Evolutionary conservation across 1,284 basidiomycete species (phyloP).

Genomic region (Rhodotorula sp.): DNA sequence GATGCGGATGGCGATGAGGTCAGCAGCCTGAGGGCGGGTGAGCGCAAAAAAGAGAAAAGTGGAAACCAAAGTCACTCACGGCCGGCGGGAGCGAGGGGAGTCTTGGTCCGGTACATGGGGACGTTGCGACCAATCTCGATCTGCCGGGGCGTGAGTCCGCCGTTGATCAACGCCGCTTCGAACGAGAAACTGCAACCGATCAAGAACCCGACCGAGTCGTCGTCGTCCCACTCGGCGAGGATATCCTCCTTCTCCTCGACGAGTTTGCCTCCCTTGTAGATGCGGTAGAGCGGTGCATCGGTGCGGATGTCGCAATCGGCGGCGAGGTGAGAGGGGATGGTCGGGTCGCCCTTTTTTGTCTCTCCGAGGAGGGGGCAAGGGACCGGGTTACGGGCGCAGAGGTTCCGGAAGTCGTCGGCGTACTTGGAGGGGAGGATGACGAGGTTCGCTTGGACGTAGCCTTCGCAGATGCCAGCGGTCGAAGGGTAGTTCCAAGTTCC

Average conservation of each 20-base stretch:
- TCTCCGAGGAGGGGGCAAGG: conserved; percentile 46
- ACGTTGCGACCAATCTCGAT: conserved; percentile 43
- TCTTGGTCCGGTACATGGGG: conserved; percentile 45
- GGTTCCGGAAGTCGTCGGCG: conserved; percentile 46
- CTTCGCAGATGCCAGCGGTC: conserved; percentile 18
- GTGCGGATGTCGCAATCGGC: conserved; percentile 45
- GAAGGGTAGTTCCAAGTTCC: conserved; percentile 10
- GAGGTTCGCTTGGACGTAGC: conserved; percentile 48
- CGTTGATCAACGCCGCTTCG: conserved; percentile 42
- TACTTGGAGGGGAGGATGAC: conserved; percentile 44
- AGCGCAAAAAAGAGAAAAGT: neutral
- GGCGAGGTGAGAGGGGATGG: conserved; percentile 40
- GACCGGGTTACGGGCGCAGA: conserved; percentile 48
- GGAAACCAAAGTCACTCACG: neutral
- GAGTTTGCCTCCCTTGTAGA: conserved; percentile 33
- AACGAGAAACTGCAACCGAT: conserved; percentile 49
- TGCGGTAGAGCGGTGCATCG: conserved; percentile 46
- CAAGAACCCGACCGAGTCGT: conserved; percentile 44
- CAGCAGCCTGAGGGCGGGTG: conserved; percentile 12
- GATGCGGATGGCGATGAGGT: neutral
- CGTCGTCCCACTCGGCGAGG: conserved; percentile 40
- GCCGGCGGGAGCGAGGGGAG: conserved; percentile 14
- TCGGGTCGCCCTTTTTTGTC: conserved; percentile 40
- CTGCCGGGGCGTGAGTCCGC: conserved; percentile 42
- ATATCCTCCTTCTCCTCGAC: conserved; percentile 32